These are phyloP conservation scores for Mucor circinelloides DNA, from an alignment of 371 early-diverging fungal genomes.

Conservation along the genomic window DNA sequence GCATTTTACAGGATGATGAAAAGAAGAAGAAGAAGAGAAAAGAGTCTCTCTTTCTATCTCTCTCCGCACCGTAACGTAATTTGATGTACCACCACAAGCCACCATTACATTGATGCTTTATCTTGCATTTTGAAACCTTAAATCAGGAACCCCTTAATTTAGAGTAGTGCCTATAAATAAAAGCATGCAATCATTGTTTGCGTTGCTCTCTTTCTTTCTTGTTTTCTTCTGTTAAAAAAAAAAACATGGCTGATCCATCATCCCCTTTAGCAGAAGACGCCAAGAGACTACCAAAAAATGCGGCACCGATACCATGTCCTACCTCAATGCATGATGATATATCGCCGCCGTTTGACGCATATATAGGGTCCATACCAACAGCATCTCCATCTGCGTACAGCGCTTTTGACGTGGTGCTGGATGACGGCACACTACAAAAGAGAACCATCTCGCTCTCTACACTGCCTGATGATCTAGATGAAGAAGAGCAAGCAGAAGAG, in stretches of 20 bases:
- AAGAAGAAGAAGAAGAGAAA: not conserved
- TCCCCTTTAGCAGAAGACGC: not conserved
- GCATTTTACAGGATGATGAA: not conserved
- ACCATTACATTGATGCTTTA: not conserved
- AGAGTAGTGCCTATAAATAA: not conserved
- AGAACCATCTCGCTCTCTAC: constrained; percentile 38
- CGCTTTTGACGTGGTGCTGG: constrained; percentile 32
- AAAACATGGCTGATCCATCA: constrained; percentile 14
- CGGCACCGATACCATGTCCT: constrained; percentile 23
- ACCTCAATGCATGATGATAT: not conserved
- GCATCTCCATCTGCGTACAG: constrained; percentile 26
- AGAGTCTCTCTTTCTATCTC: not conserved
- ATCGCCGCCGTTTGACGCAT: constrained; percentile 7
- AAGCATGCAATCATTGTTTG: not conserved
- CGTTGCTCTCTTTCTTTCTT: not conserved
- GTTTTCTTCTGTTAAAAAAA: not conserved
- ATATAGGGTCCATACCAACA: constrained; percentile 13
- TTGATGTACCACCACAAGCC: not conserved
- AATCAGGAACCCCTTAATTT: not conserved
- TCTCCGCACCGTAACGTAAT: not conserved
- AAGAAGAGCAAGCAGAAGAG: not conserved
- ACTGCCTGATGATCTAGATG: constrained; percentile 12
- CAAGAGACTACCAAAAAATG: constrained; percentile 23
- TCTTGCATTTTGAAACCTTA: not conserved
- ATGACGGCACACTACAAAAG: constrained; percentile 37